Base-by-base conservation (phyloP, 305 asterid species). In the Rubia occidens region DNA sequence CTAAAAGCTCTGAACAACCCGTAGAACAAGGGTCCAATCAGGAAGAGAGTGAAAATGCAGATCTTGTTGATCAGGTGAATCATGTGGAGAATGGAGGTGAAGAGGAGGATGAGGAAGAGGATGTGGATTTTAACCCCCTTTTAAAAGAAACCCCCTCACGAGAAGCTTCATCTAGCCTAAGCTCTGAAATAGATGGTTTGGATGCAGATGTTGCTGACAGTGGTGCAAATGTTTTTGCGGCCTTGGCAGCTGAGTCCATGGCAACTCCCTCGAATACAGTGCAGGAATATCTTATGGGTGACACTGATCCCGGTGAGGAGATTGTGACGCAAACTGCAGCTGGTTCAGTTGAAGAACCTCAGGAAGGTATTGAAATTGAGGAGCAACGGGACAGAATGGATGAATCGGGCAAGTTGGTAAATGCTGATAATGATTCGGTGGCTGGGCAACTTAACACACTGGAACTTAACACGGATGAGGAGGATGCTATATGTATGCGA, bases 51-150 rank as follows among this genome's bases (percentile, higher is more conserved):
- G 78, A 63, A 63, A 64, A 51, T 70, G 78, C 56, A 63, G 83
- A 66, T 74, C 75, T 72, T 73, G 78, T 60, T 64, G 78, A 70
- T 21, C 67, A 45, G 29, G 72, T 51, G 73, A 72, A 78, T 67
- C 80, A 51, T 35, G 78, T 77, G 7, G 88, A 66, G 42, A 47
- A 32, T 71, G 82, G 51, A 59, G 70, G 55, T 5, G 79, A 79
- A 59, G 95, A 89, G 39, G 93, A 88, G 71, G 96, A 88, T 18
- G 96, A 93, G 82, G 98, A 93, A 40, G 98, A 87, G 81, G 97
- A 93, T 86, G 84, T 81, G 42, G 98, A 90, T 79, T 93, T 90
- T 77, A 87, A 86, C 78, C 98, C 98, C 45, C 84, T 83, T 63
- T 80, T 86, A 14, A 86, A 79, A 79, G 95, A 86, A 77, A 74